A percentile compares a stretch with the other conserved stretches of the same genome.
Evolutionary conservation across 805 yeast genomes (phyloP).

Genomic region (Clavispora phyllophila): DNA sequence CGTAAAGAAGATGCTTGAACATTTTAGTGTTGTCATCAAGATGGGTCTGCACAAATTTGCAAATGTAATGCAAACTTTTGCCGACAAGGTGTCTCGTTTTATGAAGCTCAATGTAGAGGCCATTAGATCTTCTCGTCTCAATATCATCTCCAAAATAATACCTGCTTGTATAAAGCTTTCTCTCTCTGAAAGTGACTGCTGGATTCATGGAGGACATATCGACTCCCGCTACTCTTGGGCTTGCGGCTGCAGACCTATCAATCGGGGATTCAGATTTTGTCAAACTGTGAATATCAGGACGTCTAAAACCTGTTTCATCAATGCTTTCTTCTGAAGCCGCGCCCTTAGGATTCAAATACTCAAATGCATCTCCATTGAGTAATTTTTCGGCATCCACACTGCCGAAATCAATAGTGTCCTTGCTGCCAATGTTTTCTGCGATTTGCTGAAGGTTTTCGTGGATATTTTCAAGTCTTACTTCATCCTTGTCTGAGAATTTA

Average conservation of each 20-base stretch:
- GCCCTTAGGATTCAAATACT: constrained; percentile 5
- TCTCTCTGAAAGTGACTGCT: constrained; percentile 51
- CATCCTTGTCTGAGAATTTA: constrained; percentile 17
- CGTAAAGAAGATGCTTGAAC: constrained; percentile 56
- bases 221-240: constrained; percentile 41
- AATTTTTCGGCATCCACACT: constrained; percentile 14
- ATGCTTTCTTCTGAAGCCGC: constrained; percentile 10
- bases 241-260: constrained; percentile 37
- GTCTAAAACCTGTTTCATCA: constrained; percentile 15
- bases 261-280: constrained; percentile 8
- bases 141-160: constrained; percentile 58
- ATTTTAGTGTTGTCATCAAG: constrained; percentile 62
- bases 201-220: constrained; percentile 48
- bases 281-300: constrained; percentile 4
- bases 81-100: constrained; percentile 57
- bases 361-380: constrained; percentile 4
- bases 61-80: constrained; percentile 54
- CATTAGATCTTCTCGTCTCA: constrained; percentile 35
- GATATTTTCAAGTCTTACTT: constrained; percentile 21
- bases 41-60: constrained; percentile 40
- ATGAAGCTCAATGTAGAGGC: constrained; percentile 46
- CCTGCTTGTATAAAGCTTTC: constrained; percentile 57
- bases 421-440: constrained; percentile 25
- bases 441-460: constrained; percentile 32
- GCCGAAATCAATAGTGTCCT: constrained; percentile 14